Base-by-base conservation (phyloP, 177 flowering plant genomes). In the Vitis hybrid region DNA sequence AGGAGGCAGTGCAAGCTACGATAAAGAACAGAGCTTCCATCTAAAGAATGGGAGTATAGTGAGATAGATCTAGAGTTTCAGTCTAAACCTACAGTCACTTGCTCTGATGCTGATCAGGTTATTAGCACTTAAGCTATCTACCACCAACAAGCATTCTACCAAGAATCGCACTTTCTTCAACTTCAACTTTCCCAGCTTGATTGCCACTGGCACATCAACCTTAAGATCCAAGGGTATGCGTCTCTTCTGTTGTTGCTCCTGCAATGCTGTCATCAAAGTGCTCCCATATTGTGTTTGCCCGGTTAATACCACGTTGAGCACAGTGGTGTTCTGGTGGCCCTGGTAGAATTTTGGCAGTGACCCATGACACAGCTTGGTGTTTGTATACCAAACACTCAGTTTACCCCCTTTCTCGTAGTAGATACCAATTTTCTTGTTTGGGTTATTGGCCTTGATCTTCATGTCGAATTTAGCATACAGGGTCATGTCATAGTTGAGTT, bases 361-460 rank as follows among this genome's bases (percentile, higher is more conserved):
- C 9, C 99, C 99, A 60, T 81, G 74, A 67, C 93, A 84, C 0
- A 95, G 90, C 67, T 75, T 77, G 1, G 83, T 81, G 60, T 78
- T 72, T 0, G 68, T 74, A 76, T 88, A 90, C 86, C 81, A 88
- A 2, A 86, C 97, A 10, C 87, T 86, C 15, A 93, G 2, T 1
- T 31, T 53, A 55, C 97, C 84, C 3, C 98, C 98, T 4, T 79
- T 68, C 71, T 86, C 87, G 58, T 95, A 95, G 82, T 86, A 87
- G 10, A 95, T 93, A 14, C 99, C 99, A 2, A 95, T 86, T 65
- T 81, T 89, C 80, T 83, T 81, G 87, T 95, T 95, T 1, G 96
- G 97, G 56, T 95, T 93, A 7, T 73, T 68, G 3, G 92, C 86
- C 2, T 91, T 91, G 68, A 95, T 75, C 69, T 79, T 86, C 31